Percentiles rank a stretch among this genome's conserved stretches.
Conservation (phyloP, 345 rosid genomes). For the Hevea brasiliensis region DNA sequence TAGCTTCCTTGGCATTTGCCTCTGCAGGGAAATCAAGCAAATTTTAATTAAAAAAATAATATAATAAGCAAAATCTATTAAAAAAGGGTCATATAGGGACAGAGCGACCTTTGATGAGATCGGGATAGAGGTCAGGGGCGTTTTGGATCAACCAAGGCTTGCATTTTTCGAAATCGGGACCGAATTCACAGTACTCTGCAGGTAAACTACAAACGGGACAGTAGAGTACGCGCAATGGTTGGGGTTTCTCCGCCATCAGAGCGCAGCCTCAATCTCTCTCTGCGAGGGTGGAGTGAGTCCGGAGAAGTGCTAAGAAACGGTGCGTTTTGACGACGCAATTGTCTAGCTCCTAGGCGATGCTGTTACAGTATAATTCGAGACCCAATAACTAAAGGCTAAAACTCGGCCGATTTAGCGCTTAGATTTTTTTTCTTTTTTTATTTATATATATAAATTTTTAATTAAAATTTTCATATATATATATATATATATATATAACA, state of each 20-base stretch:
- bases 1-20: conserved; percentile 60
- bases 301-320: neutral
- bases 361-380: neutral
- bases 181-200: conserved; percentile 91
- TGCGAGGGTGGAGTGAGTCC: neutral
- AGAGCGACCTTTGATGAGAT: conserved; percentile 48
- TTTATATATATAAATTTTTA: too few relatives aligned
- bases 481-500: too few relatives aligned
- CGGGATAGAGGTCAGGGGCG: conserved; percentile 83
- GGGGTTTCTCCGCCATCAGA: conserved; percentile 63
- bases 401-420: neutral
- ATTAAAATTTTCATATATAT: too few relatives aligned
- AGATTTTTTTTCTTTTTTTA: too few relatives aligned
- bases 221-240: conserved; percentile 68
- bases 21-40: conserved; percentile 34
- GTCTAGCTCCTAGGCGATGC: neutral
- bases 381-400: neutral
- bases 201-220: conserved; percentile 87
- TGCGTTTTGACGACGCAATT: conserved; percentile 13
- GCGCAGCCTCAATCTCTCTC: neutral
- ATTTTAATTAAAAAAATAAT: neutral
- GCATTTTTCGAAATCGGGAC: conserved; percentile 90
- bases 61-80: neutral
- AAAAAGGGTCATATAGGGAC: neutral
- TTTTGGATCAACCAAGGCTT: conserved; percentile 86